phyloP scores from a whole-genome alignment of 1,284 basidiomycete genomes.

The Fomitopsis betulina region DNA sequence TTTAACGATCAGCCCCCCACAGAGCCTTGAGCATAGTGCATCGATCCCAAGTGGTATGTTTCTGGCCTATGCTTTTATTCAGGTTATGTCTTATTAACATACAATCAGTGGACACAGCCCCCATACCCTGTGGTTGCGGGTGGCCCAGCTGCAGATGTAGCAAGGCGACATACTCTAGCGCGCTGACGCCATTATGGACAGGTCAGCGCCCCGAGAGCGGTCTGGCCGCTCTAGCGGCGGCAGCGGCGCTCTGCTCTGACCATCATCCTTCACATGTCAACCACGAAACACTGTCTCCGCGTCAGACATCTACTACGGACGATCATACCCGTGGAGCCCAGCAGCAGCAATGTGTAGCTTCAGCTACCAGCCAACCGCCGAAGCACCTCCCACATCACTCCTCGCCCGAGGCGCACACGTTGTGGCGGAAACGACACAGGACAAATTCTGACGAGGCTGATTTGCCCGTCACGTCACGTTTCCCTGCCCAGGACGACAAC shows the following conservation, averaged over 20 bases:
- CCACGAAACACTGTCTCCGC: background rate
- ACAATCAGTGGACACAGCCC: slow-evolving; percentile 22
- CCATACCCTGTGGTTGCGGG: slow-evolving; percentile 59
- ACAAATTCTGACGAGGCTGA: background rate
- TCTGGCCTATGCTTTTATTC: background rate
- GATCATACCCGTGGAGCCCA: background rate
- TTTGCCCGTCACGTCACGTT: background rate
- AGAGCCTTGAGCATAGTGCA: background rate
- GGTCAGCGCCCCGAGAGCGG: background rate
- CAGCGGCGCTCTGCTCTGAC: background rate
- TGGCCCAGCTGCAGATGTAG: background rate
- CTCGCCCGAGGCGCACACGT: background rate
- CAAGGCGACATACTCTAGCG: background rate
- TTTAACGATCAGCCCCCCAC: slow-evolving; percentile 1
- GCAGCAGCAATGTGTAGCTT: background rate
- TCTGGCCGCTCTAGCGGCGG: background rate
- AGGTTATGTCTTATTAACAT: slow-evolving; percentile 1
- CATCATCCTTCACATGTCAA: background rate
- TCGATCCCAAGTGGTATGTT: slow-evolving; percentile 9
- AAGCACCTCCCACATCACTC: background rate
- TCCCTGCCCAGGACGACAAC: background rate
- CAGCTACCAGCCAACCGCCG: background rate
- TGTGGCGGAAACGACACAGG: slow-evolving; percentile 3
- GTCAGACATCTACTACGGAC: too few relatives aligned
- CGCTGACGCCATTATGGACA: background rate